Percentiles rank a stretch among this genome's conserved stretches.
Evolutionary conservation across 768 basidiomycete species (phyloP).

Genomic region (Boletus reticuloceps): DNA sequence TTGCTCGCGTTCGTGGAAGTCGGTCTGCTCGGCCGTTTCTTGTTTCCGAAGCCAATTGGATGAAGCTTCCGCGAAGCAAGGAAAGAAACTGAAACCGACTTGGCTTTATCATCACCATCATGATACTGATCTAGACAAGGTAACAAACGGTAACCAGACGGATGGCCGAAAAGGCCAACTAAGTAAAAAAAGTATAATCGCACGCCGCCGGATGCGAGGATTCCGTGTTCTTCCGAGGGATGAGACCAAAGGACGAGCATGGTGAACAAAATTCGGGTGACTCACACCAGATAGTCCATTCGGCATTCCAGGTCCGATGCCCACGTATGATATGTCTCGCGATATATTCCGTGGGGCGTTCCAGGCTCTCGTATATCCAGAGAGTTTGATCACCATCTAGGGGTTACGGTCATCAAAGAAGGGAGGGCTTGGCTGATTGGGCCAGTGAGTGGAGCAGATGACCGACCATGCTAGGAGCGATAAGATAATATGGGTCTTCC

Average conservation of each 20-base stretch:
- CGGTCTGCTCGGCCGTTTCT: neutral
- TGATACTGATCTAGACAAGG: neutral
- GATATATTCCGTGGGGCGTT: constrained; percentile 2
- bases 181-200: neutral
- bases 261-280: neutral
- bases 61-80: constrained; percentile 23
- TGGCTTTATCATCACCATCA: constrained; percentile 5
- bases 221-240: constrained; percentile 8
- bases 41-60: neutral
- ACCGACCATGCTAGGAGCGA: constrained; percentile 4
- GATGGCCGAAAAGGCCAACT: constrained; percentile 8
- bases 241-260: neutral
- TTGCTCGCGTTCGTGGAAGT: neutral
- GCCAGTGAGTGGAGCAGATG: constrained; percentile 1
- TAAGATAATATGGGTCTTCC: constrained; percentile 17
- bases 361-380: neutral
- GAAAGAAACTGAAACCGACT: constrained; percentile 2
- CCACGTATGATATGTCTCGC: neutral
- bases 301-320: constrained; percentile 2
- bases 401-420: constrained; percentile 19
- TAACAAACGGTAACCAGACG: neutral
- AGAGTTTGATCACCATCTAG: constrained; percentile 1
- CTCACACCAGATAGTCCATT: neutral
- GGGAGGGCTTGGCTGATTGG: constrained; percentile 1
- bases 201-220: neutral